A percentile compares a stretch with the other conserved stretches of the same genome.
Evolutionary conservation across 768 basidiomycete species (phyloP).

Genomic region (Tricholoma flavovirens): DNA sequence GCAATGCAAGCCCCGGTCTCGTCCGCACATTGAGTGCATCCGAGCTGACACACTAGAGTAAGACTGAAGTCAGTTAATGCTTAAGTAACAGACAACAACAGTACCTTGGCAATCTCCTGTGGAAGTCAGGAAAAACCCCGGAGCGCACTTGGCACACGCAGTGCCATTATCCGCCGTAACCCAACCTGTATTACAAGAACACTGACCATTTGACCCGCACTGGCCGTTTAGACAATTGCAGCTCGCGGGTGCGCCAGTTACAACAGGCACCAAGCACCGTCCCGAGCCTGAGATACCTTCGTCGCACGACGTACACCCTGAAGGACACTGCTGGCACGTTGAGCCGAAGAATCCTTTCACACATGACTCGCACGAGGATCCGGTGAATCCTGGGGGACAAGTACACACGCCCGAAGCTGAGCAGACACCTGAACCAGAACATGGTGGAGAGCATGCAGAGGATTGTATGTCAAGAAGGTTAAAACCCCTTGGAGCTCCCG

Average conservation of each 20-base stretch:
- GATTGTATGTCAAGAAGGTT: slow-evolving; percentile 69
- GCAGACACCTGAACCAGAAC: slow-evolving; percentile 70
- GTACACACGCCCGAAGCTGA: slow-evolving; percentile 63
- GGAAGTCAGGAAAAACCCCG: slow-evolving; percentile 69
- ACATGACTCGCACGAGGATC: slow-evolving; percentile 77
- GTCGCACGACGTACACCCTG: slow-evolving; percentile 65
- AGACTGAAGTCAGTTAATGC: slow-evolving; percentile 5
- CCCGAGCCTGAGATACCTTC: slow-evolving; percentile 78
- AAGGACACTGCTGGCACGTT: slow-evolving; percentile 63
- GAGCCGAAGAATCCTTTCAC: slow-evolving; percentile 71
- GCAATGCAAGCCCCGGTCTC: slow-evolving; percentile 63
- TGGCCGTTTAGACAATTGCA: slow-evolving; percentile 84
- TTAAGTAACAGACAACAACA: slow-evolving; percentile 14
- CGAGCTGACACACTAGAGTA: slow-evolving; percentile 58
- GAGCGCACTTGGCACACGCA: slow-evolving; percentile 66
- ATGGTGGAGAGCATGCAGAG: slow-evolving; percentile 67
- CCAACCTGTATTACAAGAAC: slow-evolving; percentile 77
- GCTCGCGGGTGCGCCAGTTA: slow-evolving; percentile 48
- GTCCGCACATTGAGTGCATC: slow-evolving; percentile 67
- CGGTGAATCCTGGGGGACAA: slow-evolving; percentile 72
- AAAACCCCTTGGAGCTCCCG: slow-evolving; percentile 41
- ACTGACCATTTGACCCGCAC: slow-evolving; percentile 64
- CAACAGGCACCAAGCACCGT: slow-evolving; percentile 50
- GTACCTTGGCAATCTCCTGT: slow-evolving; percentile 70
- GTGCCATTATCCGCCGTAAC: slow-evolving; percentile 65